Conservation (phyloP, 345 rosid genomes). For the Eucalyptus curtisii region DNA sequence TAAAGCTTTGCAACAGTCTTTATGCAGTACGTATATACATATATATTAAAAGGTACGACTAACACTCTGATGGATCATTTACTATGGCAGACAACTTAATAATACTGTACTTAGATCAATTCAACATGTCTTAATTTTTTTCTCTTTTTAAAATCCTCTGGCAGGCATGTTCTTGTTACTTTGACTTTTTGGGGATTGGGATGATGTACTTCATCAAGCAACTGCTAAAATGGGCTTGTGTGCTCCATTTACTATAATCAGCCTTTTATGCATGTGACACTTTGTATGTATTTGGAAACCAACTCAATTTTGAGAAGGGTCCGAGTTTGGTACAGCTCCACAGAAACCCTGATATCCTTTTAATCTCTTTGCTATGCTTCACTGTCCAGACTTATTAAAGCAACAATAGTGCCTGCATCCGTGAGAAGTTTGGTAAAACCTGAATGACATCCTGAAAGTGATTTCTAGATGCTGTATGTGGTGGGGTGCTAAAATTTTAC, state of each 20-base stretch:
- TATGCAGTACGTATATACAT: background rate
- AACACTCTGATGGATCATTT: background rate
- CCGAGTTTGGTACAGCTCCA: background rate
- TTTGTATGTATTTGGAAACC: background rate
- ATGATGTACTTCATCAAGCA: background rate
- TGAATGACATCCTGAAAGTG: background rate
- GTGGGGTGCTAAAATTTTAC: background rate
- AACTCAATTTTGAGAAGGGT: background rate
- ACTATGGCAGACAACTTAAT: background rate
- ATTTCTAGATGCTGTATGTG: background rate
- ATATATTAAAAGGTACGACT: background rate
- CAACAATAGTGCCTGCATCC: background rate
- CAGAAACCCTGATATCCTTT: background rate
- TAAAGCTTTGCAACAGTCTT: background rate
- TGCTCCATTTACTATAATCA: background rate
- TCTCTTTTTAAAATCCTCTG: background rate
- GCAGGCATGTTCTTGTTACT: background rate
- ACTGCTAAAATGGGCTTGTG: background rate
- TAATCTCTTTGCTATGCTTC: background rate
- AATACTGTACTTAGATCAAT: background rate
- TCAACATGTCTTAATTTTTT: background rate
- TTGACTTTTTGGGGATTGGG: background rate
- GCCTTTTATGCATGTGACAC: background rate
- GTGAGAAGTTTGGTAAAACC: background rate
- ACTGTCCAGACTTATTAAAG: background rate